Percentiles rank a stretch among this genome's conserved stretches.
Conservation (phyloP, 495 filamentous ascomycete genomes). For the Lasiosphaeria ovina region DNA sequence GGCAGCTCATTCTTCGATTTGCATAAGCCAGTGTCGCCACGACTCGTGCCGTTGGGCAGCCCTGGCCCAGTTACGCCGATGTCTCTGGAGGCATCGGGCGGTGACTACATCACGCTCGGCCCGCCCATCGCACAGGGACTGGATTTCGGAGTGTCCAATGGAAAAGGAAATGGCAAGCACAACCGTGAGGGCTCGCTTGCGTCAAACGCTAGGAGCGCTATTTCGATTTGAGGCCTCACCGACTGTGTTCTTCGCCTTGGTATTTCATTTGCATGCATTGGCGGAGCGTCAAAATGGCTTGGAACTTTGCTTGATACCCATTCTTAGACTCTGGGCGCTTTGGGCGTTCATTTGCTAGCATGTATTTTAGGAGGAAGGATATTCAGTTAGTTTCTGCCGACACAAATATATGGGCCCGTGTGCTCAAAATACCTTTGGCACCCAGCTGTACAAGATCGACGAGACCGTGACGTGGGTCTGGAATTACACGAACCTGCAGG, state of each 20-base stretch:
- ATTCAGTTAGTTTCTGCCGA: no score
- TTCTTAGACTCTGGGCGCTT: no score
- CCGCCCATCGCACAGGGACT: slow-evolving; percentile 14
- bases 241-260: no score
- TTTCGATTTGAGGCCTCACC: no score
- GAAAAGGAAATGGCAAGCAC: not conserved
- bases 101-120: slow-evolving; percentile 52
- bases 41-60: slow-evolving; percentile 66
- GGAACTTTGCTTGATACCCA: no score
- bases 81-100: slow-evolving; percentile 55
- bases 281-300: no score
- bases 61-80: slow-evolving; percentile 78
- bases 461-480: slow-evolving; percentile 82
- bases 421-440: slow-evolving; percentile 38
- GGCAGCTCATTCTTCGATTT: slow-evolving; percentile 22
- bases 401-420: no score
- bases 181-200: no score
- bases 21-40: slow-evolving; percentile 59
- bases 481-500: slow-evolving; percentile 90
- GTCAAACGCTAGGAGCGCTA: no score
- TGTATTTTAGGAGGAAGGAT: no score
- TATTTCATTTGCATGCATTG: no score
- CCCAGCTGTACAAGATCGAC: slow-evolving; percentile 84
- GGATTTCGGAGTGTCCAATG: not conserved
- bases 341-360: no score